Evolutionary conservation across 2,329 filamentous ascomycete species (phyloP).

Genomic region (Fusarium transvaalense): DNA sequence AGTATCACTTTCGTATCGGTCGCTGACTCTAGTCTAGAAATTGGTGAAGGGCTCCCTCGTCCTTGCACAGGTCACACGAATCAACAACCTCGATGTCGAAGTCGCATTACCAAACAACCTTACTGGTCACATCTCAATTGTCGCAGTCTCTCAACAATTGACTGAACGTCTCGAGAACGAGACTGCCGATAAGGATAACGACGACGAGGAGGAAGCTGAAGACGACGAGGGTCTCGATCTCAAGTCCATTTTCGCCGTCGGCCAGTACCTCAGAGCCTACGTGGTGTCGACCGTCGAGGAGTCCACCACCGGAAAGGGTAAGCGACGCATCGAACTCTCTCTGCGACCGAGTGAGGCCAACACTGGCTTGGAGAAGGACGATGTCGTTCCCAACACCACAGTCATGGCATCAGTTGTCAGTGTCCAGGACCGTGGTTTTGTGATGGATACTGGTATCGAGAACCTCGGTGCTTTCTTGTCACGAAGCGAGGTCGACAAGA

Average conservation of each 20-base stretch:
- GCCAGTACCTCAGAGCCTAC: conserved; percentile 88
- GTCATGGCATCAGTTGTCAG: conserved; percentile 90
- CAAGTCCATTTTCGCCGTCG: conserved; percentile 79
- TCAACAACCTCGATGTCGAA: conserved; percentile 82
- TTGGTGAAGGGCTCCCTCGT: conserved; percentile 87
- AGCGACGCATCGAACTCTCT: conserved; percentile 88
- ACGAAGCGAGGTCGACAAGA: conserved; percentile 80
- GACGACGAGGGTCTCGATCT: conserved; percentile 76
- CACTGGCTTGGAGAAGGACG: conserved; percentile 76
- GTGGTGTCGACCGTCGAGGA: conserved; percentile 84
- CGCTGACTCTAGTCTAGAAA: conserved; percentile 66
- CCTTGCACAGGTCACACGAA: conserved; percentile 85
- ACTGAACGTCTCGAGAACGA: conserved; percentile 81
- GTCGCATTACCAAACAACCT: conserved; percentile 94
- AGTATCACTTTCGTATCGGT: conserved; percentile 15
- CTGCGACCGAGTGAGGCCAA: conserved; percentile 85
- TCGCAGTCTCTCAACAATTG: conserved; percentile 86
- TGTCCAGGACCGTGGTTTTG: conserved; percentile 93
- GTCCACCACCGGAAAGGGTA: conserved; percentile 70
- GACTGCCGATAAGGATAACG: conserved; percentile 64
- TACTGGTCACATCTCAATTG: conserved; percentile 88
- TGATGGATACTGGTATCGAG: conserved; percentile 90
- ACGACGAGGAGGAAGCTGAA: conserved; percentile 65
- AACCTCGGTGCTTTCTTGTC: conserved; percentile 85
- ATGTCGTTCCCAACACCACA: conserved; percentile 79